phyloP scores from a whole-genome alignment of 331 rosid species.

The Acacia concinna region DNA sequence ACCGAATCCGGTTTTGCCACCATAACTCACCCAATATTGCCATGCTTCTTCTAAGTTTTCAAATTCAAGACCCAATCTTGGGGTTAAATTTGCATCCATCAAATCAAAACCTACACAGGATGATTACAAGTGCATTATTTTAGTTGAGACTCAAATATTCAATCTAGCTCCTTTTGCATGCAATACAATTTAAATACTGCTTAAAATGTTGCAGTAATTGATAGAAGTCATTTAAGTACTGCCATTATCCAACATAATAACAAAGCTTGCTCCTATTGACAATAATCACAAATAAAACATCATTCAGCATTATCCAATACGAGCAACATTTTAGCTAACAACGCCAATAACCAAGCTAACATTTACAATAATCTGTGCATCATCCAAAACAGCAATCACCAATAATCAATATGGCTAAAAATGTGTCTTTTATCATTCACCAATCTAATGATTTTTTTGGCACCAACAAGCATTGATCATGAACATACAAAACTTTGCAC shows the following conservation, averaged over 20 bases:
- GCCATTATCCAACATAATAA: neutral
- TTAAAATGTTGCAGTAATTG: neutral
- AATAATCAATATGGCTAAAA: neutral
- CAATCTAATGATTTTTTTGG: neutral
- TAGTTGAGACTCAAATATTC: neutral
- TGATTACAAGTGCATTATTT: neutral
- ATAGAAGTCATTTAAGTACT: neutral
- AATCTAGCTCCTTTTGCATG: neutral
- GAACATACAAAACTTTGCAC: neutral
- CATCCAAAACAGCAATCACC: neutral
- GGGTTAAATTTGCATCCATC: neutral
- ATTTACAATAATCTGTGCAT: neutral
- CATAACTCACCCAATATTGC: neutral
- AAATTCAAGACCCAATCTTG: slow-evolving; percentile 4
- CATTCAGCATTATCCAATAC: neutral
- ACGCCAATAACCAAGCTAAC: neutral
- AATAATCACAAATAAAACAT: neutral
- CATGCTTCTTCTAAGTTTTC: neutral
- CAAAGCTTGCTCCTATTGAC: neutral
- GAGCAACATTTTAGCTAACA: neutral
- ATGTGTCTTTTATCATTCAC: neutral
- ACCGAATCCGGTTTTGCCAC: neutral
- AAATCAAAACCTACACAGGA: neutral
- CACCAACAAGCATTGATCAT: neutral
- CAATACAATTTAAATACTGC: neutral